Evolutionary conservation across 805 yeast genomes (phyloP).

Genomic region (Teunomyces tritomae): DNA sequence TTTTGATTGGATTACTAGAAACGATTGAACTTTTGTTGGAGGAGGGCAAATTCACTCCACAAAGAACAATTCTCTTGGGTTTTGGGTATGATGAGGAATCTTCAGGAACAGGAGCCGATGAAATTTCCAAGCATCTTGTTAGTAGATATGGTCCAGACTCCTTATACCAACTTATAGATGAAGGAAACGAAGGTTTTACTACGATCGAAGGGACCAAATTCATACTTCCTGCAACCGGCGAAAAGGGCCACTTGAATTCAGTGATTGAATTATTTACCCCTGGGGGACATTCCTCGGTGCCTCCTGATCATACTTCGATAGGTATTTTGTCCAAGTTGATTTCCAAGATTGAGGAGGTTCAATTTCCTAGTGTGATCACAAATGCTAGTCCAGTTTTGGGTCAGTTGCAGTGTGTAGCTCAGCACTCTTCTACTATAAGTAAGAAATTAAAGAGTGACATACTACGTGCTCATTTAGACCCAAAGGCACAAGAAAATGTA

Average conservation of each 20-base stretch:
- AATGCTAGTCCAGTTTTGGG: conserved; percentile 43
- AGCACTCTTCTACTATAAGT: conserved; percentile 36
- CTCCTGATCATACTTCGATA: conserved; percentile 48
- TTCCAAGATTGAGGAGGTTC: conserved; percentile 35
- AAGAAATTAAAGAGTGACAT: conserved; percentile 33
- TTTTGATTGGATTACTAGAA: conserved; percentile 42
- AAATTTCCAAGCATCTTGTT: conserved; percentile 32
- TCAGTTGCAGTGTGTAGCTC: conserved; percentile 47
- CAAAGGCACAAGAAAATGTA: conserved; percentile 35
- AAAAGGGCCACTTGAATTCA: conserved; percentile 46
- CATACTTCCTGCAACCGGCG: conserved; percentile 47
- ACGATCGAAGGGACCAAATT: conserved; percentile 35
- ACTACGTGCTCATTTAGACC: conserved; percentile 35
- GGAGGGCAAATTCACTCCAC: conserved; percentile 35
- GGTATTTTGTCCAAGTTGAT: conserved; percentile 46
- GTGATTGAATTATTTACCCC: conserved; percentile 41
- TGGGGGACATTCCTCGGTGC: conserved; percentile 53
- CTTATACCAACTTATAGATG: conserved; percentile 45
- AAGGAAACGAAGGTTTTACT: conserved; percentile 25
- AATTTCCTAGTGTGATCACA: conserved; percentile 36
- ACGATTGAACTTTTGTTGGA: conserved; percentile 31
- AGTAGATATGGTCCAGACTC: conserved; percentile 42
- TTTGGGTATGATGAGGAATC: conserved; percentile 55
- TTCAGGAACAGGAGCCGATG: conserved; percentile 38
- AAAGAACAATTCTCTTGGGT: conserved; percentile 43